Base-by-base conservation (phyloP, 805 yeast genomes). In the Yamadazyma insecticola region DNA sequence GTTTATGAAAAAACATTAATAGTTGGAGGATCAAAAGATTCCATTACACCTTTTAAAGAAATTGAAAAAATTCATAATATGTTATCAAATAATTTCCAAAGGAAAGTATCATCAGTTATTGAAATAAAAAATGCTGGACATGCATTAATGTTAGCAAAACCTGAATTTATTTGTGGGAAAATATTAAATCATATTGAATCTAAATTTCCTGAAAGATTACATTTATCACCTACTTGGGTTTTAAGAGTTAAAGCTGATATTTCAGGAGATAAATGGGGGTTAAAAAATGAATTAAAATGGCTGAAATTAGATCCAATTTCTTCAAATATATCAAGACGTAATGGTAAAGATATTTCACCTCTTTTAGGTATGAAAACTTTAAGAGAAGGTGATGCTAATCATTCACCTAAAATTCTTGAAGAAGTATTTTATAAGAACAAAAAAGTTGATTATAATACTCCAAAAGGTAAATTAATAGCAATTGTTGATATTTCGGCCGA, bases 251-350 rank as follows among this genome's bases (percentile, higher is more conserved):
- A 76, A 44, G 83, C 83, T 2, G 68, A 74, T 31, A 67, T 76
- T 10, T 70, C 76, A 16, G 82, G 81, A 2, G 82, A 75, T 44
- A 82, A 83, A 54, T 83, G 90, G 90, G 84, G 87, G 14, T 55
- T 83, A 40, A 82, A 82, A 53, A 83, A 82, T 47, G 83, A 80
- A 48, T 68, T 63, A 38, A 83, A 82, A 51, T 83, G 92, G 90
- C 65, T 68, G 48, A 59, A 67, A 20, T 63, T 77, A 5, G 63
- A 65, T 26, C 62, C 77, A 1, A 62, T 82, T 0, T 74, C 81
- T 0, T 40, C 55, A 36, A 66, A 61, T 28, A 57, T 76, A 12
- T 37, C 53, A 15, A 46, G 66, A 24, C 40, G 38, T 5, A 56
- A 46, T 35, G 53, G 53, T 3, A 43, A 43, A 3, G 67, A 54